phyloP scores from a whole-genome alignment of 2,329 filamentous ascomycete genomes.

The Epichloe baconii region DNA sequence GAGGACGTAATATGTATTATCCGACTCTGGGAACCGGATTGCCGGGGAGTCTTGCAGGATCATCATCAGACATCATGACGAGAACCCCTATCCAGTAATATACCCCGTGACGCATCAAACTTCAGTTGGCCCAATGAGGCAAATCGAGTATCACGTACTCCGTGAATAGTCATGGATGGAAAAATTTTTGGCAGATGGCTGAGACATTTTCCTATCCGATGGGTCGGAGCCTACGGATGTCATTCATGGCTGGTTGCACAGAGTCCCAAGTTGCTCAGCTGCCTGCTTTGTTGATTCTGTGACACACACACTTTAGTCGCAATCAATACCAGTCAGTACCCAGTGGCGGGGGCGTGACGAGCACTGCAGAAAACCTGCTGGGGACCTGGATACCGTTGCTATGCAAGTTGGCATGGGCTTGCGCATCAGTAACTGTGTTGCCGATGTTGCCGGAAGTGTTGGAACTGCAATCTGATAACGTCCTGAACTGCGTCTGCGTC shows the following conservation, averaged over 20 bases:
- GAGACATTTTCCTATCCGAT: conserved; percentile 1
- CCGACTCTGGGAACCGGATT: not conserved
- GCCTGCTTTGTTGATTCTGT: not conserved
- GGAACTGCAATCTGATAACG: not conserved
- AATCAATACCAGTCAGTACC: not conserved
- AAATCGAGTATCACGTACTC: not conserved
- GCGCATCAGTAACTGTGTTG: not conserved
- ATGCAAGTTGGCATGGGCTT: not conserved
- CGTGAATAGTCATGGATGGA: not conserved
- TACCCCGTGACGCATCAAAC: not conserved
- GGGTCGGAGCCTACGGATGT: not conserved
- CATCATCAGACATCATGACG: not conserved
- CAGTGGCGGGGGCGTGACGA: not conserved
- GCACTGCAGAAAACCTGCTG: not conserved
- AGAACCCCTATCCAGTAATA: not conserved
- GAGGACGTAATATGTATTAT: too few species aligned
- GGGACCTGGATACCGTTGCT: not conserved
- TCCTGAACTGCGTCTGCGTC: not conserved
- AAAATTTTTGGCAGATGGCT: not conserved
- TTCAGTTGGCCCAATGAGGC: not conserved
- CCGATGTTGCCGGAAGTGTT: not conserved
- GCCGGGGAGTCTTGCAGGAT: not conserved
- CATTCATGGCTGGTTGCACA: not conserved
- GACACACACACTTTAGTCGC: not conserved
- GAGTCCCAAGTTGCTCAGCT: not conserved